These are phyloP conservation scores for Trypanosoma cruzi DNA, from an alignment of 208 protist genomes.

Conservation along the genomic window DNA sequence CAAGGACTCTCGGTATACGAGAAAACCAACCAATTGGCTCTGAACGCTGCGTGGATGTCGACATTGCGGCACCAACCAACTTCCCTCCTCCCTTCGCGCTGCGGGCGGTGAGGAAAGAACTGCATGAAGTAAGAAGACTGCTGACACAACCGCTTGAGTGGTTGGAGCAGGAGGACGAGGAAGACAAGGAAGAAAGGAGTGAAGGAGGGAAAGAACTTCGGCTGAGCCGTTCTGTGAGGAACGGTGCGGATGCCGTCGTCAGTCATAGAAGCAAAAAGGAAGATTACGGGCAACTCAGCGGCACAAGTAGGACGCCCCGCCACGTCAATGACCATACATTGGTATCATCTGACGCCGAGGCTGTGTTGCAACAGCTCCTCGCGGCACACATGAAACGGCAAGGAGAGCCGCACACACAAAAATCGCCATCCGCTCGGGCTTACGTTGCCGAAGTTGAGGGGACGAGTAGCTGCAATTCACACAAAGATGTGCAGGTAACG, in stretches of 20 bases:
- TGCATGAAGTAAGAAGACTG: constrained; percentile 22
- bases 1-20: constrained; percentile 2
- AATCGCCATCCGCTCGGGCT: neutral
- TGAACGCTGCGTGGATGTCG: neutral
- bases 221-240: neutral
- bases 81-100: constrained; percentile 4
- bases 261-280: neutral
- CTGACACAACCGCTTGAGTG: constrained; percentile 14
- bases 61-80: neutral
- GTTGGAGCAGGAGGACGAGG: constrained; percentile 13
- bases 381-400: neutral
- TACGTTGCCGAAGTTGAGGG: neutral
- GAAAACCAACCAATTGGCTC: neutral
- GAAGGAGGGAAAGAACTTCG: neutral
- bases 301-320: neutral
- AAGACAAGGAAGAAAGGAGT: neutral
- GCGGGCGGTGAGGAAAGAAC: constrained; percentile 41
- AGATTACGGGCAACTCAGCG: neutral
- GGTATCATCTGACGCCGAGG: constrained; percentile 9
- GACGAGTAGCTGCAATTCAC: neutral
- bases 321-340: neutral
- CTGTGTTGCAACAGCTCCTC: constrained; percentile 8
- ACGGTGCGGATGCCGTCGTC: neutral
- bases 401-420: neutral
- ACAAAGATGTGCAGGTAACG: neutral